A percentile compares a stretch with the other conserved stretches of the same genome.
Evolutionary conservation across 805 yeast genomes (phyloP).

Genomic region (Schwanniomyces vanrijiae): DNA sequence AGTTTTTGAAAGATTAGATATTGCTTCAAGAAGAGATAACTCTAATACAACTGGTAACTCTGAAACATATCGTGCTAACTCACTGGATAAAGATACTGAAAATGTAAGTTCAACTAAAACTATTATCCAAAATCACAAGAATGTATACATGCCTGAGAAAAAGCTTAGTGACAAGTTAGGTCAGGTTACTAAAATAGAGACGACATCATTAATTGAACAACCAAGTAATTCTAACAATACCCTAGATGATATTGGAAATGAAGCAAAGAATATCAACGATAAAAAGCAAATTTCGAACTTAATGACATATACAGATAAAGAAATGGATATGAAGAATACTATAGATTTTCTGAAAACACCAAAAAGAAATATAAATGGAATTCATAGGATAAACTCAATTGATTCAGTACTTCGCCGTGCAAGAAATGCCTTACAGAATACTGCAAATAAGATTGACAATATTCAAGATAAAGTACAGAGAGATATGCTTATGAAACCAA

Average conservation of each 20-base stretch:
- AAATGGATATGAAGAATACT: not conserved
- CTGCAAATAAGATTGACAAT: not conserved
- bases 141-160: not conserved
- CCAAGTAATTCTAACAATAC: too few relatives aligned
- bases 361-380: not conserved
- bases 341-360: not conserved
- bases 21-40: conserved; percentile 10
- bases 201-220: not conserved
- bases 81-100: not conserved
- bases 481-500: not conserved
- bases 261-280: not conserved
- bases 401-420: conserved; percentile 12
- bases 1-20: conserved; percentile 13
- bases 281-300: not conserved
- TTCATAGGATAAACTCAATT: not conserved
- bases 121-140: not conserved
- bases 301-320: not conserved
- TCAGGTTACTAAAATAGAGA: not conserved
- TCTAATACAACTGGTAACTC: not conserved
- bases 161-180: not conserved
- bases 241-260: not conserved
- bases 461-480: not conserved
- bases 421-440: conserved; percentile 7
- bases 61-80: not conserved
- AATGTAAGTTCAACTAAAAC: not conserved